These are phyloP conservation scores for Populus alba DNA, from an alignment of 345 rosid species.

Conservation along the genomic window DNA sequence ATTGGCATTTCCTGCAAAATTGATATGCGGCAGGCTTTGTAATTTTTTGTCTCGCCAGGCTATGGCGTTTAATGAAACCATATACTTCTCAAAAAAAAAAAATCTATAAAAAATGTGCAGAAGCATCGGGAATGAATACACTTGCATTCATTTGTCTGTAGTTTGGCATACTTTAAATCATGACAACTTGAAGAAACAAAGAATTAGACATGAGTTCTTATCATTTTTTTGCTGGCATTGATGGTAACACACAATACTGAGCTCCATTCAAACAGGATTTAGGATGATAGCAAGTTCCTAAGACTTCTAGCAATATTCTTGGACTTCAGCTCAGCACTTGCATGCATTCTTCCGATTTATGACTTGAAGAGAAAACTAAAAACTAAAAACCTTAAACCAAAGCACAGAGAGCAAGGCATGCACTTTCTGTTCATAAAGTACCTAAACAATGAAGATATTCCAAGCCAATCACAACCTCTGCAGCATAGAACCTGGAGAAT, in stretches of 20 bases:
- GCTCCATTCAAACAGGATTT: not conserved
- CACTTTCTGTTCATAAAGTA: slow-evolving; percentile 18
- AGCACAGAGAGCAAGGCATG: not conserved
- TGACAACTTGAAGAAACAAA: not conserved
- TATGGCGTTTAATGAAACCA: no score
- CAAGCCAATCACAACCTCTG: slow-evolving; percentile 80
- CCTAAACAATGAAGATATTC: slow-evolving; percentile 99
- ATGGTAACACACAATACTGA: not conserved
- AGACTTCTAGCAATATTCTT: not conserved
- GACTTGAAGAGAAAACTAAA: not conserved
- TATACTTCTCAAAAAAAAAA: no score
- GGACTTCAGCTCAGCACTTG: not conserved
- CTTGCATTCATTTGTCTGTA: not conserved
- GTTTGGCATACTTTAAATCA: not conserved
- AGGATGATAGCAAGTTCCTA: not conserved
- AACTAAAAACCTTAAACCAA: not conserved
- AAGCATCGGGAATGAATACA: not conserved
- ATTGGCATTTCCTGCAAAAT: no score
- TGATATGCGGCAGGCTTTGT: no score
- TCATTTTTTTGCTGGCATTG: not conserved
- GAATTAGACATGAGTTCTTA: not conserved
- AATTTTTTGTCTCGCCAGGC: no score
- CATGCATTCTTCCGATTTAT: not conserved
- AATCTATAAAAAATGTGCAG: not conserved
- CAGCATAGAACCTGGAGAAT: slow-evolving; percentile 80